Percentiles rank a stretch among this genome's conserved stretches.
phyloP scores from a whole-genome alignment of 2,329 filamentous ascomycete genomes.

The Basipetospora sp. region DNA sequence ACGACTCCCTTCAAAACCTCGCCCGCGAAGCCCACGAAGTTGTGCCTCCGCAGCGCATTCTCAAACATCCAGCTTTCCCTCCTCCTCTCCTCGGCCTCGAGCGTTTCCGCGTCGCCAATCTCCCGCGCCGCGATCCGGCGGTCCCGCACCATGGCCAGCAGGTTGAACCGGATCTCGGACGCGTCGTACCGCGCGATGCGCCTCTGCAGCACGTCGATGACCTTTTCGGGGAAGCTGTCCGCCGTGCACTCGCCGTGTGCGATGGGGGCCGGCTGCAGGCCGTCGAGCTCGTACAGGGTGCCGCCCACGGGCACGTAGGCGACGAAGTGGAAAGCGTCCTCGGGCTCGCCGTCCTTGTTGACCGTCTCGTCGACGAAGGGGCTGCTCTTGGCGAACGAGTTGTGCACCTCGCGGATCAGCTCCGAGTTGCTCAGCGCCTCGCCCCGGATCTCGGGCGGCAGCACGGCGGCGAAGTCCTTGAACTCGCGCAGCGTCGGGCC shows the following conservation, averaged over 20 bases:
- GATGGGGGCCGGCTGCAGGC: constrained; percentile 83
- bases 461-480: constrained; percentile 73
- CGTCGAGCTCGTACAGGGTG: constrained; percentile 84
- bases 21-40: constrained; percentile 90
- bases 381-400: constrained; percentile 74
- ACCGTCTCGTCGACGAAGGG: constrained; percentile 83
- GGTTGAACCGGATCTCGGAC: constrained; percentile 86
- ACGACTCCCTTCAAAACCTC: constrained; percentile 81
- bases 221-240: constrained; percentile 59
- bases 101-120: constrained; percentile 64
- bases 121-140: constrained; percentile 61
- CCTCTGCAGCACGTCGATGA: constrained; percentile 74
- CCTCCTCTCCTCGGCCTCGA: constrained; percentile 71
- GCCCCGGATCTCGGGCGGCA: constrained; percentile 58
- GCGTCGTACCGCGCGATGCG: constrained; percentile 73
- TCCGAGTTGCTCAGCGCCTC: constrained; percentile 49
- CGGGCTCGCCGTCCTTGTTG: constrained; percentile 52
- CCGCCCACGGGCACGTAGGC: constrained; percentile 75
- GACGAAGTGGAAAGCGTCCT: constrained; percentile 95
- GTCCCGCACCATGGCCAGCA: constrained; percentile 83
- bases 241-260: constrained; percentile 57
- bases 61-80: constrained; percentile 82
- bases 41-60: constrained; percentile 80
- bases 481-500: constrained; percentile 60
- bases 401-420: constrained; percentile 66